Evolutionary conservation across 148 eudicot species (phyloP).

Genomic region (Suaeda aralocaspica): DNA sequence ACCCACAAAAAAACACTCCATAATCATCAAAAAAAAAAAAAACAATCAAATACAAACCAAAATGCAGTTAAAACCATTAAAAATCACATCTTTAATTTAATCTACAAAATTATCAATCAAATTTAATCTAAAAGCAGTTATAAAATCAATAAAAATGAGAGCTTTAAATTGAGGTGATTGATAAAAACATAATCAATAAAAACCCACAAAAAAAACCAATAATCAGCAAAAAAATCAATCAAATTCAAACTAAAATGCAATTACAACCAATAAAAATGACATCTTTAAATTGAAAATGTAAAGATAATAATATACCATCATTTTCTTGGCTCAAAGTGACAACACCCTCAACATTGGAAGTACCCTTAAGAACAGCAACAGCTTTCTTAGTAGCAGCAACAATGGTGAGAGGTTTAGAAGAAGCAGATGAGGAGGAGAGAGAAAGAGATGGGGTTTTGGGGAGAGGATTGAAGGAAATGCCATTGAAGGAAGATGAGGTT

Average conservation of each 20-base stretch:
- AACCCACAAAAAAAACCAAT: no score
- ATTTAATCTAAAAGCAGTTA: no score
- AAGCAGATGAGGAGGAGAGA: constrained; percentile 24
- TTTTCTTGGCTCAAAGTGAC: constrained; percentile 78
- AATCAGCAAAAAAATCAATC: neutral
- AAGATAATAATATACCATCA: constrained; percentile 31
- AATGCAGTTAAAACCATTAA: no score
- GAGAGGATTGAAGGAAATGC: constrained; percentile 41
- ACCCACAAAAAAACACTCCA: no score
- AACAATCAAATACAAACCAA: no score
- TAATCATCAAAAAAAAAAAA: no score
- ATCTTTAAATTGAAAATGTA: neutral
- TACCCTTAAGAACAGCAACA: constrained; percentile 84
- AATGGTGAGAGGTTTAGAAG: constrained; percentile 46
- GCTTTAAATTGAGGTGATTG: no score
- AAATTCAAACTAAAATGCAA: neutral
- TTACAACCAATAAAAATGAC: neutral
- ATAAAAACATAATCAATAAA: no score
- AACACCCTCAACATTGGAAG: constrained; percentile 74
- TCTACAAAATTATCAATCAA: no score
- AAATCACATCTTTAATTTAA: no score
- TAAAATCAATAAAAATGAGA: no score
- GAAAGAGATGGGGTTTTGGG: constrained; percentile 33
- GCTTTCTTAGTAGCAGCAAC: constrained; percentile 77
- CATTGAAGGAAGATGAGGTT: constrained; percentile 48